Evolutionary conservation across 2,329 filamentous ascomycete species (phyloP), one percentile per base, ranked within the genome.

Genomic region (Ceratocystis huliohia): DNA sequence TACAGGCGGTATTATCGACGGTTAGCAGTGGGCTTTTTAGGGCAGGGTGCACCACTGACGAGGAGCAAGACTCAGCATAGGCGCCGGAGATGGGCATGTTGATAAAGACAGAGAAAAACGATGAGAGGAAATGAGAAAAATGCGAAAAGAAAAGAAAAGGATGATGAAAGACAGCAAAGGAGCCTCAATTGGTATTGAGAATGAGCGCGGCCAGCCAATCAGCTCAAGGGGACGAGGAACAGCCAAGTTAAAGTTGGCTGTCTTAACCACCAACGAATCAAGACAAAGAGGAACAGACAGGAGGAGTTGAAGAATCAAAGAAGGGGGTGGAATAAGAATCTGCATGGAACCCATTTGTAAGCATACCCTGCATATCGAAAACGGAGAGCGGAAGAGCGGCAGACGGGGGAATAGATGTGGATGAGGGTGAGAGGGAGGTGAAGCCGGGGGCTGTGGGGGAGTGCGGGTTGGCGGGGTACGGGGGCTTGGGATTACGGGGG

Each of bases 31-130:
- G 71, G 69, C 74, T 75, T 73, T 76, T 78, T 73, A 82, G 77
- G 69, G 75, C 75, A 72, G 80, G 79, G 77, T 83, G 80, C 75
- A 28, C 63, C 37, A 61, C 30, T 65, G 64, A 41, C 53, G 28
- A 37, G 33, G n/a, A 15, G 65, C 33, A 64, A n/a, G 28, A 33
- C 37, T n/a, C 3, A 48, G 56, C 37, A 41, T 41, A 41, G 37
- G 10, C 37, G 37, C 37, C 10, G 41, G 59, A 44, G 22, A 57
- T 1, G 48, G 33, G 33, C 46, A 65, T 46, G 30, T 30, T n/a
- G 28, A 61, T 44, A 45, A 57, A 57, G 59, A 63, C 45, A n/a
- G 56, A 17, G 65, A 69, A 68, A 68, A 69, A 50, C 28, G 45
- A 61, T 62, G 50, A 46, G 28, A 46, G 30, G 17, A 20, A 50